These are phyloP conservation scores for Capronia epimyces DNA, from an alignment of 2,329 filamentous ascomycete species.

Conservation along the genomic window DNA sequence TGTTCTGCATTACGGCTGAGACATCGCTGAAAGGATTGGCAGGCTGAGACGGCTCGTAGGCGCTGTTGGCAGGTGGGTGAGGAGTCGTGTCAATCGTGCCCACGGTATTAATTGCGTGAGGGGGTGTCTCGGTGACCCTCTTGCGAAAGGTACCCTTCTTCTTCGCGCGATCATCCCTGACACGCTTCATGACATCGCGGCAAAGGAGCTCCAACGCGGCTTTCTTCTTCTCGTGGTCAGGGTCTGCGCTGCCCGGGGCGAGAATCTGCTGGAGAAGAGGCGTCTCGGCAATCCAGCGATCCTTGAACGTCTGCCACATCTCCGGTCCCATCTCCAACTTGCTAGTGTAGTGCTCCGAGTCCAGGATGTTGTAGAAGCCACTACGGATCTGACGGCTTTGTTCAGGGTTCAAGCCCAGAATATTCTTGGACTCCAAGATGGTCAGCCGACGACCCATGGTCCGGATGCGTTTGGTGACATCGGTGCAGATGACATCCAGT, in stretches of 20 bases:
- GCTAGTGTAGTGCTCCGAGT: slow-evolving; percentile 61
- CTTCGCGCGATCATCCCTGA: slow-evolving; percentile 61
- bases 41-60: slow-evolving; percentile 17
- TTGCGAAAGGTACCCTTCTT: slow-evolving; percentile 35
- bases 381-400: slow-evolving; percentile 61
- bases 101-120: slow-evolving; percentile 39
- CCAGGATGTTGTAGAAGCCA: slow-evolving; percentile 61
- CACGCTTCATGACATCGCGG: slow-evolving; percentile 70
- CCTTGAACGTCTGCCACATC: slow-evolving; percentile 66
- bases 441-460: slow-evolving; percentile 61
- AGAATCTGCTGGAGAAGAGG: slow-evolving; percentile 53
- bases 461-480: slow-evolving; percentile 75
- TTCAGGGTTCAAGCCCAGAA: slow-evolving; percentile 63
- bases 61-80: slow-evolving; percentile 29
- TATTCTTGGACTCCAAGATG: slow-evolving; percentile 68
- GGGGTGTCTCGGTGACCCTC: slow-evolving; percentile 32
- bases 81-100: slow-evolving; percentile 21
- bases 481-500: slow-evolving; percentile 71
- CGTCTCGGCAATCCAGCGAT: slow-evolving; percentile 59
- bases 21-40: slow-evolving; percentile 19
- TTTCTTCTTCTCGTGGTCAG: slow-evolving; percentile 51
- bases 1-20: slow-evolving; percentile 10
- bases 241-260: slow-evolving; percentile 47
- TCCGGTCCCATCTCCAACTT: slow-evolving; percentile 67
- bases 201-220: slow-evolving; percentile 67